Base-by-base conservation (phyloP, 176 grass and related monocot genomes). In the Puccinellia tenuiflora region DNA sequence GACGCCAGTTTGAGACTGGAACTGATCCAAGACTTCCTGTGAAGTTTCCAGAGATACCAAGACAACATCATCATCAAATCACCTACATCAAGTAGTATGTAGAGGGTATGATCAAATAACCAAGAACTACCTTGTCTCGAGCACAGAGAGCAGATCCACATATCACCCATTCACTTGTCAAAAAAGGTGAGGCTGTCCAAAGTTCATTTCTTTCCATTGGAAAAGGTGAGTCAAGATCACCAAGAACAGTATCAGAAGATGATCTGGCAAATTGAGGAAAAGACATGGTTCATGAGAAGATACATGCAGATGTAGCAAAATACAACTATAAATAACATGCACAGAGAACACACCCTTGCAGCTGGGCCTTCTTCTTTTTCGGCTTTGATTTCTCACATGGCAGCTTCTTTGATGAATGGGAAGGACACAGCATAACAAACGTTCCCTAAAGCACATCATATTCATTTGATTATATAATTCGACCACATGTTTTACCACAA, bases 341-440 rank as follows among this genome's bases (percentile, higher is more conserved):
- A 24, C 31, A 78, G 13, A 71, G 35, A 78, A 64, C 88, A 52
- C 79, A 98, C 96, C 38, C 45, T 6, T 50, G 73, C 21, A 9
- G 8, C 65, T 86, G 90, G 66, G 78, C 68, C 59, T 86, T 90
- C 79, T 90, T 94, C 13, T 71, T 91, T 84, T 88, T 96, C 8
- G 47, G 72, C 70, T 84, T 91, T 7, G 26, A 86, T 88, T 77
- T 92, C 79, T 99, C 96, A 71, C 92, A 89, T 75, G 96, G 96
- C 69, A 99, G 76, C 67, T 85, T 96, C 21, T 99, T 85, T n/a
- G 89, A 90, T 20, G 85, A 90, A 85, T 99, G 96, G n/a, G 80
- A 52, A 61, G 96, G 91, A 70, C 96, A 96, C 35, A 95, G 63
- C 87, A 99, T 88, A 78, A 99, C 93, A 85, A 99, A 99, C 50